phyloP scores from a whole-genome alignment of 495 filamentous ascomycete genomes.

The Penicillium longicatenatum region DNA sequence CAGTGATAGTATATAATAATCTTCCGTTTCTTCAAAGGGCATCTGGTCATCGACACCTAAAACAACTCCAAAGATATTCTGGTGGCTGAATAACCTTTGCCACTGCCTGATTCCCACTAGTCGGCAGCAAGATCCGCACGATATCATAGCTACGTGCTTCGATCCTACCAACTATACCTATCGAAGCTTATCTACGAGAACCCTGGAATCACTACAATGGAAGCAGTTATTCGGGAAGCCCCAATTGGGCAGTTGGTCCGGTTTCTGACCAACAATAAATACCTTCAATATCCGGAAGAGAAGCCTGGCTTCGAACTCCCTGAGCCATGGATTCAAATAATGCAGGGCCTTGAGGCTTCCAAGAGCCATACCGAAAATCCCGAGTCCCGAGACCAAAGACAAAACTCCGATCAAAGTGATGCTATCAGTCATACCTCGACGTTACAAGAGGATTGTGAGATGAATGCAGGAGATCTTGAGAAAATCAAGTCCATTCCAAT shows the following conservation, averaged over 20 bases:
- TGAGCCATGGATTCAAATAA: constrained; percentile 41
- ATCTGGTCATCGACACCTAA: too few relatives aligned
- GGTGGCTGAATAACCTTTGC: background rate
- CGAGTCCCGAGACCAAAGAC: background rate
- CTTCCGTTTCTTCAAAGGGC: background rate
- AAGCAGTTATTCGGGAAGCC: constrained; percentile 47
- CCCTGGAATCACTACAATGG: constrained; percentile 19
- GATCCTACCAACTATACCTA: background rate
- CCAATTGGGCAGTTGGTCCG: constrained; percentile 57
- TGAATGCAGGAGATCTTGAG: constrained; percentile 39
- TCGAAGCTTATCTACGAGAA: background rate
- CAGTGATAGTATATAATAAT: background rate
- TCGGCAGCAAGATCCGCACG: background rate
- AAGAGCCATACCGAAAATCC: constrained; percentile 13
- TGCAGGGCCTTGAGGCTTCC: constrained; percentile 12
- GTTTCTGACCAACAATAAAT: constrained; percentile 47
- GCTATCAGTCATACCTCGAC: constrained; percentile 18
- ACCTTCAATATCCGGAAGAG: constrained; percentile 59
- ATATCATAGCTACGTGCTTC: background rate
- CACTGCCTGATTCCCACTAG: background rate
- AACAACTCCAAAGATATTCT: background rate
- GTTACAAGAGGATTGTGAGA: constrained; percentile 35
- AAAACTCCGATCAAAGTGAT: constrained; percentile 7
- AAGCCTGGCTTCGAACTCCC: constrained; percentile 52
- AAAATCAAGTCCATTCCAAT: constrained; percentile 51